These are phyloP conservation scores for Hygrophoropsis aurantiaca DNA, from an alignment of 768 basidiomycete species.

Conservation along the genomic window DNA sequence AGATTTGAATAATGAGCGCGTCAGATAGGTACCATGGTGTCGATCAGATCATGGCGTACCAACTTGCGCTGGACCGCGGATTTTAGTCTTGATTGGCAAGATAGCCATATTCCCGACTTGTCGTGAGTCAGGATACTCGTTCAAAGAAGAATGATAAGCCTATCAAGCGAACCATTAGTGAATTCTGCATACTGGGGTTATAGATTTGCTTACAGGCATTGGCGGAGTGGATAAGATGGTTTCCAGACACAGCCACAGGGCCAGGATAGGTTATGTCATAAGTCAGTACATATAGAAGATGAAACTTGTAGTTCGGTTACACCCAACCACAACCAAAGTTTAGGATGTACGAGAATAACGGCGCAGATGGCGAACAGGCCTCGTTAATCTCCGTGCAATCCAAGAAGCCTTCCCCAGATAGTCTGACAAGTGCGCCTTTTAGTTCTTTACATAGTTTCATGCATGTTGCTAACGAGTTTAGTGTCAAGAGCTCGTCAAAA, in stretches of 20 bases:
- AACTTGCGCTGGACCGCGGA: constrained; percentile 89
- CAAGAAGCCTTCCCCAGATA: constrained; percentile 63
- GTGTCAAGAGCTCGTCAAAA: constrained; percentile 70
- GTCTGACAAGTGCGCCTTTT: constrained; percentile 67
- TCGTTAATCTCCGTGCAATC: constrained; percentile 47
- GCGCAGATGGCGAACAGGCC: constrained; percentile 35
- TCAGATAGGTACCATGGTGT: constrained; percentile 1
- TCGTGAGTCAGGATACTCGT: constrained; percentile 78
- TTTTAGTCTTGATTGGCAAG: constrained; percentile 86
- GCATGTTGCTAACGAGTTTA: neutral
- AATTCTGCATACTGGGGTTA: neutral
- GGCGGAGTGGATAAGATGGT: constrained; percentile 22
- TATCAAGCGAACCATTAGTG: constrained; percentile 28
- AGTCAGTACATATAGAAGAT: too few relatives aligned
- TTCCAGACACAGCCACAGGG: constrained; percentile 28
- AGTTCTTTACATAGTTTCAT: neutral
- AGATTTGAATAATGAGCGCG: constrained; percentile 11
- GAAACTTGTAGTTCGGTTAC: constrained; percentile 4
- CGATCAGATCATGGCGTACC: constrained; percentile 41
- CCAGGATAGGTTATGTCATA: neutral
- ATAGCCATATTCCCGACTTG: constrained; percentile 89
- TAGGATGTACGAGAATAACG: constrained; percentile 26
- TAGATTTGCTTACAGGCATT: constrained; percentile 54
- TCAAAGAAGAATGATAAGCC: constrained; percentile 97
- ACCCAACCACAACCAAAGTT: constrained; percentile 1